Evolutionary conservation across 2,329 filamentous ascomycete genomes (phyloP), one percentile per base, ranked within the genome.

Genomic region (Pseudogymnoascus verrucosus): DNA sequence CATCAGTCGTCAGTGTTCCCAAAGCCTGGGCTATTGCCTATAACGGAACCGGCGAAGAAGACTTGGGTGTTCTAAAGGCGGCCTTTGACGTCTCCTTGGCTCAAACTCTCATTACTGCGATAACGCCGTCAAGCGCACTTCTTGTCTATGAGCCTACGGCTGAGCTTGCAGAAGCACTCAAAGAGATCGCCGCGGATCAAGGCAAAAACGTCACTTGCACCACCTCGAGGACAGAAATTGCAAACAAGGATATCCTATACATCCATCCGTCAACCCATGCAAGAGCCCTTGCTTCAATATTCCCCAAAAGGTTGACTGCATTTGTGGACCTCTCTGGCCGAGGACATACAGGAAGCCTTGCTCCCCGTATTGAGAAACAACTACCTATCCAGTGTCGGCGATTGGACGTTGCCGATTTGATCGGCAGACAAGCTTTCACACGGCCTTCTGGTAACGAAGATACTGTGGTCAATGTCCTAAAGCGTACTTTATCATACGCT

Each of bases 221-320:
- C 59, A 62, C 63, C 19, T 16, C 63, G 10, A 62, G 54, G 16
- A n/a, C 57, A 28, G 39, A 21, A 42, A 11, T 21, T 42, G 11
- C 21, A 7, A 59, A 60, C 31, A 19, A 57, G n/a, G 34, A 37
- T 16, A 61, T 61, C 63, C 6, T 34, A 21, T 42, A 39, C 59
- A 64, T 64, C 21, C 63, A 64, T 37, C 59, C 59, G 16, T 40
- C 57, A 19, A 64, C 63, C 16, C 23, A 57, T 34, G 51, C 60
- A 36, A 40, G 51, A 23, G 26, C 47, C 26, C 40, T 64, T 31
- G 28, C 37, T 47, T 64, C 63, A 19, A 44, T 44, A 6, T 51
- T 64, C 26, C 63, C 63, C 3, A 62, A 62, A 19, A 61, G 37
- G 5, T 11, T 64, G 28, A 26, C 63, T 31, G 39, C 31, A 19